phyloP scores from a whole-genome alignment of 2,329 filamentous ascomycete genomes.

The Colletotrichum cuscutae region DNA sequence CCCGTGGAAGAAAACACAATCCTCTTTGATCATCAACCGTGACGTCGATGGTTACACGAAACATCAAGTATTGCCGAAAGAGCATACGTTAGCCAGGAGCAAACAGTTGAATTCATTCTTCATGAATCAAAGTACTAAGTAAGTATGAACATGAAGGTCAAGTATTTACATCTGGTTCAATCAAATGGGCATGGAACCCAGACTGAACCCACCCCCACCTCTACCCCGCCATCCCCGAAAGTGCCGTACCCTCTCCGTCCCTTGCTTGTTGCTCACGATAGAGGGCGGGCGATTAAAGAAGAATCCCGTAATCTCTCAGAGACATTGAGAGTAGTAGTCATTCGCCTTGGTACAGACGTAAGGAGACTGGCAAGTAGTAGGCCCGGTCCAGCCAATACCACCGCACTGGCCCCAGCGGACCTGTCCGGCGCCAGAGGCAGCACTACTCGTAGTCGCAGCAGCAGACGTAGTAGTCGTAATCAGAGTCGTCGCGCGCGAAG shows the following conservation, averaged over 20 bases:
- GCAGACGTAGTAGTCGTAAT: slow-evolving; percentile 14
- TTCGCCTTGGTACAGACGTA: slow-evolving; percentile 35
- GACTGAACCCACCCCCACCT: background rate
- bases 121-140: background rate
- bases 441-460: slow-evolving; percentile 24
- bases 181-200: background rate
- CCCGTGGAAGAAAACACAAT: background rate
- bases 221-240: background rate
- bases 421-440: slow-evolving; percentile 18
- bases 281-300: too few species aligned
- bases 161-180: background rate
- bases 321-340: slow-evolving; percentile 39
- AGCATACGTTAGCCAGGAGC: background rate
- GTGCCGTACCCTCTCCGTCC: background rate
- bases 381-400: slow-evolving; percentile 34
- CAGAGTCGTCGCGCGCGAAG: slow-evolving; percentile 6
- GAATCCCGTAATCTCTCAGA: background rate
- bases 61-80: background rate
- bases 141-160: background rate
- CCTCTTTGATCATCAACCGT: background rate
- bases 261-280: background rate
- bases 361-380: slow-evolving; percentile 34
- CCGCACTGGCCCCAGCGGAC: slow-evolving; percentile 39
- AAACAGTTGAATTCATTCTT: background rate
- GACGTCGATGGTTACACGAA: background rate